Evolutionary conservation across 169 alveolate genomes (phyloP), one percentile per base, ranked within the genome.

Genomic region (Cryptosporidium meleagridis): DNA sequence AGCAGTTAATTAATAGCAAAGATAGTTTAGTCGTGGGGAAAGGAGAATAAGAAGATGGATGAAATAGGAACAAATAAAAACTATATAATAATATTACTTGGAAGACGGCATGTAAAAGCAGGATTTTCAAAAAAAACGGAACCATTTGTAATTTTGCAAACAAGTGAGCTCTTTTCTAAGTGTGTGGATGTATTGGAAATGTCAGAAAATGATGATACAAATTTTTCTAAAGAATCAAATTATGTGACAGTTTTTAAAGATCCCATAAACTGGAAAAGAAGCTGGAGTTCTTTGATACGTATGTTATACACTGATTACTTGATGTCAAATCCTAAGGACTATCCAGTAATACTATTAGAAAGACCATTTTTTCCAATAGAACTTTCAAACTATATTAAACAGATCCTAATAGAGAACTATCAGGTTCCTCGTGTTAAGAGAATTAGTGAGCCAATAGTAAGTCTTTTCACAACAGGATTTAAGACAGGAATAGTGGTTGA

Each of bases 21-120:
- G 67, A 55, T 55, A 23, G 23, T n/a, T 3, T 55, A 53, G 67
- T 2, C 21, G 67, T 55, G 35, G 35, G 35, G 7, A n/a, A 16
- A 26, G 7, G 52, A 33, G 31, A 3, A 48, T 14, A 33, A 21
- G 41, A 44, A n/a, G 44, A 70, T 48, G 59, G 67, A 70, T n/a
- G 59, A 70, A 3, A 29, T 29, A 23, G 37, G 44, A 12, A 29
- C 35, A 39, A 80, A n/a, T 41, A 61, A 35, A 31, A 45, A 53
- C 21, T 62, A 26, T 80, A 67, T 80, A 29, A 44, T 80, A 44
- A 62, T 80, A 41, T 45, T 21, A 7, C 31, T 80, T 31, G 89
- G 89, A 35, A 80, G 89, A 62, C 73, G 75, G 16, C 75, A 80
- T 59, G 26, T 80, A 12, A 80, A 80, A 9, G 89, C 75, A 41